Evolutionary conservation across 2,329 filamentous ascomycete genomes (phyloP).

Genomic region (Chaetomium sp.): DNA sequence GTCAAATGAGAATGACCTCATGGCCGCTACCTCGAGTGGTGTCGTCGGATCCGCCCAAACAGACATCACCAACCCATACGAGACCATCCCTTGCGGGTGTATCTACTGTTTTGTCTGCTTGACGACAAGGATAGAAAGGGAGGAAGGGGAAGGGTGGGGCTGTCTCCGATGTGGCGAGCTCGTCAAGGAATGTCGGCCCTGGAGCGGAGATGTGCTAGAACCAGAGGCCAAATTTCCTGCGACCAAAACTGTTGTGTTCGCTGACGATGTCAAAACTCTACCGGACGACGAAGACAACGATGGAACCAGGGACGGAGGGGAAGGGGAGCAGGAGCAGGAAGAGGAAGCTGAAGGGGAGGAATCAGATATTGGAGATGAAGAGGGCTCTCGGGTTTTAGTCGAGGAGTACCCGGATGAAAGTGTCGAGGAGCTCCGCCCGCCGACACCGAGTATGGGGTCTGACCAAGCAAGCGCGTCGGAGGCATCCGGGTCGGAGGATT

Average conservation of each 20-base stretch:
- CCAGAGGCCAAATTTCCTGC: conserved; percentile 36
- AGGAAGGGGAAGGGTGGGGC: conserved; percentile 90
- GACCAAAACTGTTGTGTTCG: conserved; percentile 57
- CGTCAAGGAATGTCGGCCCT: conserved; percentile 80
- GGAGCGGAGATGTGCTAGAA: conserved; percentile 82
- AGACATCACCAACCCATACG: conserved; percentile 94
- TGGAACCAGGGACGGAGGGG: neutral
- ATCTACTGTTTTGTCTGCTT: conserved; percentile 95
- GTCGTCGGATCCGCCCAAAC: conserved; percentile 84
- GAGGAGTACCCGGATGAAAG: conserved; percentile 5
- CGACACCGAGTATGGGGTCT: conserved; percentile 13
- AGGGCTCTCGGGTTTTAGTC: conserved; percentile 5
- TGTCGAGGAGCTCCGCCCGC: conserved; percentile 7
- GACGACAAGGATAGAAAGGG: conserved; percentile 80
- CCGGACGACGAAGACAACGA: conserved; percentile 16
- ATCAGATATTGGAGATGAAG: neutral
- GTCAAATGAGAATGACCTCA: conserved; percentile 66
- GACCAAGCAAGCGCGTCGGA: conserved; percentile 7
- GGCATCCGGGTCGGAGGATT: conserved; percentile 26
- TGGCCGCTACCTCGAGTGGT: conserved; percentile 63
- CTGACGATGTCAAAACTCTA: conserved; percentile 43
- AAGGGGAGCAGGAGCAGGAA: neutral
- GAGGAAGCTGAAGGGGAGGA: neutral
- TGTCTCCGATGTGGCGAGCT: conserved; percentile 83
- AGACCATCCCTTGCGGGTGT: conserved; percentile 80